These are phyloP conservation scores for Neopestalotiopsis sp. DNA, from an alignment of 2,329 filamentous ascomycete genomes.

Conservation along the genomic window DNA sequence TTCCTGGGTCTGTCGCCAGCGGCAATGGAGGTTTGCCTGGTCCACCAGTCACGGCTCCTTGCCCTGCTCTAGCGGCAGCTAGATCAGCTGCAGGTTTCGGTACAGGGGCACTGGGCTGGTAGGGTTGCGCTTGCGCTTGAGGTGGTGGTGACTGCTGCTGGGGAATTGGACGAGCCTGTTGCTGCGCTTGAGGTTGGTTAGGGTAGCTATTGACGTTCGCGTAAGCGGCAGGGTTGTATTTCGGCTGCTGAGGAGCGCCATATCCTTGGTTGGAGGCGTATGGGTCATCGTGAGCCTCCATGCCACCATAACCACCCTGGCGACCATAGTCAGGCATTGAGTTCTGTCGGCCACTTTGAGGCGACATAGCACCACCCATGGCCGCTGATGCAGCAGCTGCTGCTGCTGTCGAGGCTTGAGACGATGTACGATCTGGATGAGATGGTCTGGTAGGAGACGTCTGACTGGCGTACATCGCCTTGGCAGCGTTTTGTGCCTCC, in stretches of 20 bases:
- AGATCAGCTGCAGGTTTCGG: constrained; percentile 46
- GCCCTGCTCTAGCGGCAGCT: constrained; percentile 37
- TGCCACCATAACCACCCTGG: constrained; percentile 34
- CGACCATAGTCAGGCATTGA: constrained; percentile 39
- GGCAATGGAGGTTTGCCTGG: constrained; percentile 65
- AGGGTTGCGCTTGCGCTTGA: constrained; percentile 38
- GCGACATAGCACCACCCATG: constrained; percentile 57
- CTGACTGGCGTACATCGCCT: constrained; percentile 64
- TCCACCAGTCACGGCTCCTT: constrained; percentile 39
- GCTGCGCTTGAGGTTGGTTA: constrained; percentile 43
- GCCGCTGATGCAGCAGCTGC: constrained; percentile 63
- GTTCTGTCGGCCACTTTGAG: constrained; percentile 35
- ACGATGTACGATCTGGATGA: constrained; percentile 60
- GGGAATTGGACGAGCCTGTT: constrained; percentile 43
- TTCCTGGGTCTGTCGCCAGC: constrained; percentile 74
- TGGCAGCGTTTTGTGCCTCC: constrained; percentile 69
- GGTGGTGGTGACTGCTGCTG: constrained; percentile 39
- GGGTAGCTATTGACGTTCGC: constrained; percentile 64
- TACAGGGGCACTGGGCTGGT: constrained; percentile 35
- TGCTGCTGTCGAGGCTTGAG: constrained; percentile 54
- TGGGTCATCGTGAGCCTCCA: constrained; percentile 37
- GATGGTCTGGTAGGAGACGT: constrained; percentile 55
- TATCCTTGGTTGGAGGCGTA: constrained; percentile 34
- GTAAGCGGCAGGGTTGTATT: constrained; percentile 82
- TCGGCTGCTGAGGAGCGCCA: constrained; percentile 52